phyloP scores from a whole-genome alignment of 192 early-diverging fungal species.

The Radiomyces spectabilis region DNA sequence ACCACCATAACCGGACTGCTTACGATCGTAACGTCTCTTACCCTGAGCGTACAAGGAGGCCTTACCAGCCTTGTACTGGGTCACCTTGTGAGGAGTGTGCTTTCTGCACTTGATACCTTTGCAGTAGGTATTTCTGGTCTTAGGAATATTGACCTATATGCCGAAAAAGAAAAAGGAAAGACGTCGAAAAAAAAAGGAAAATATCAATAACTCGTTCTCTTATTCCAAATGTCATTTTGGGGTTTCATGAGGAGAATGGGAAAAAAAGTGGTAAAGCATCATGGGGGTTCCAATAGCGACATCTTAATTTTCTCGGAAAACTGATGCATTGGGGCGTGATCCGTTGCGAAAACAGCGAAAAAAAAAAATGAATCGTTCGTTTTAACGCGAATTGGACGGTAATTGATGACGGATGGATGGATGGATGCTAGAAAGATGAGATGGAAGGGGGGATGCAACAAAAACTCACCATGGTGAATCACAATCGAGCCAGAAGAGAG shows the following conservation, averaged over 20 bases:
- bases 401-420: slow-evolving; percentile 1
- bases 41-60: slow-evolving; percentile 98
- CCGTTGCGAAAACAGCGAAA: no score
- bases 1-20: slow-evolving; percentile 98
- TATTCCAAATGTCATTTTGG: no score
- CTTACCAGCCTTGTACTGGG: slow-evolving; percentile 99
- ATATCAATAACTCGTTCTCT: no score
- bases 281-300: no score
- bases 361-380: neutral
- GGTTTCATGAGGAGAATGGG: no score
- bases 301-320: no score
- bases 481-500: slow-evolving; percentile 2
- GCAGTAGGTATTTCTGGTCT: slow-evolving; percentile 99
- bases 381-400: neutral
- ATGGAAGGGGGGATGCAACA: neutral
- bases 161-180: neutral
- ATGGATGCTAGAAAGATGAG: no score
- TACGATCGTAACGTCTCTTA: slow-evolving; percentile 55
- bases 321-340: neutral
- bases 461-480: slow-evolving; percentile 15
- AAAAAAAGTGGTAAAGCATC: no score
- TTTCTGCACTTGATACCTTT: slow-evolving; percentile 93
- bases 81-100: slow-evolving; percentile 99
- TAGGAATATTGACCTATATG: slow-evolving; percentile 92
- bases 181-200: no score